Base-by-base conservation (phyloP, 352 stramenopile genomes). In the Globisporangium ultimum region DNA sequence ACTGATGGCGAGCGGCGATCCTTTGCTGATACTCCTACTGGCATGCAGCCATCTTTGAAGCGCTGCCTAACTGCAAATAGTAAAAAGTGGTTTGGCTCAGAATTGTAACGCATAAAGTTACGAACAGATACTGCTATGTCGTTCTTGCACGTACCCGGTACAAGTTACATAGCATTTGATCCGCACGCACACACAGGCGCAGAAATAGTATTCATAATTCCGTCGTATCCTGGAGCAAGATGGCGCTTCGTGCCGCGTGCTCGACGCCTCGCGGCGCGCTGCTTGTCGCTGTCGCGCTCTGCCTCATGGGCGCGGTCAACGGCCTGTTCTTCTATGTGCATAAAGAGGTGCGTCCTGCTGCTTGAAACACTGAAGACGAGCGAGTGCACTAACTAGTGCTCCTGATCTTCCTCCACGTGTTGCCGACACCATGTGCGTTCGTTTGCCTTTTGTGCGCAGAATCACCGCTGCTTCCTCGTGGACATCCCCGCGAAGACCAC, bases 381-480 rank as follows among this genome's bases (percentile, higher is more conserved):
- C n/a, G 53, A 41, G 28, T 36, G 14, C 5, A 18, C 24, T 40
- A 32, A 40, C 18, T 20, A 11, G 32, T 10, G 28, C 7, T 8
- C 28, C 4, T 11, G 28, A 32, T 10, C 7, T 6, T 36, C 28
- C 28, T 36, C 28, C 28, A 18, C 50, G 50, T 32, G 38, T 28
- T 17, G 40, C 36, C 48, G 17, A 24, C n/a, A 6, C 65, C n/a
- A n/a, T 53, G 45, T 36, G 5, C 53, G 32, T 56, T 36, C 8
- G 24, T 22, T 7, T 32, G 48, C 32, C 21, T n/a, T 45, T 24
- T 55, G 11, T 28, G 13, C 20, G 34, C 28, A 93, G 79, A 68
- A 71, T 28, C 73, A 90, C 60, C 80, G 83, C 38, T 96, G 87
- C 66, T 96, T 93, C 38, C 66, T 93, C 24, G 68, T 84, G 32